These are phyloP conservation scores for Lipomyces yamanashiensis DNA, from an alignment of 805 yeast genomes.

Conservation along the genomic window DNA sequence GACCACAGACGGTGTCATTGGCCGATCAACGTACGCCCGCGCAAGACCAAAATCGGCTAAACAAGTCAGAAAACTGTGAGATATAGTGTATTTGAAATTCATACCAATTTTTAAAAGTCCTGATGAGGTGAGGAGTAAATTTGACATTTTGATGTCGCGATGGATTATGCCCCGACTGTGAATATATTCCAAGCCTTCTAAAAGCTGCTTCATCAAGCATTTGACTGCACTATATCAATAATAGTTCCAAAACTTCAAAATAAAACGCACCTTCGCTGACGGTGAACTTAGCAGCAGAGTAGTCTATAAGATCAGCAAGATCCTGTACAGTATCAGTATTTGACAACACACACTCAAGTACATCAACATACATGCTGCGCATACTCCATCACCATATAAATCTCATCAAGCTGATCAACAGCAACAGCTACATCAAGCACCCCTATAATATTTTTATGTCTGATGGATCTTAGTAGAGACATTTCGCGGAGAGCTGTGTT, in stretches of 20 bases:
- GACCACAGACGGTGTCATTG: constrained; percentile 56
- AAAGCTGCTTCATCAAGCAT: constrained; percentile 30
- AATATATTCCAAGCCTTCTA: constrained; percentile 32
- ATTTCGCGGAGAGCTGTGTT: constrained; percentile 92
- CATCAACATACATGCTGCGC: constrained; percentile 61
- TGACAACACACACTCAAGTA: background rate
- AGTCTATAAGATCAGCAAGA: constrained; percentile 30
- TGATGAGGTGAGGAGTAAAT: constrained; percentile 25
- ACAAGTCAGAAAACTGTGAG: background rate
- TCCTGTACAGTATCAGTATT: constrained; percentile 10
- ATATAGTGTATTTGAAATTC: background rate
- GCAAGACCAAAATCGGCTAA: constrained; percentile 36
- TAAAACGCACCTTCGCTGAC: constrained; percentile 25
- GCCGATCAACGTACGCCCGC: constrained; percentile 42
- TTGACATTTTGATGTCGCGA: constrained; percentile 35
- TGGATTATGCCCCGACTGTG: constrained; percentile 27
- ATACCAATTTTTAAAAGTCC: constrained; percentile 35
- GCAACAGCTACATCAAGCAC: constrained; percentile 87
- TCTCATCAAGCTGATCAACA: constrained; percentile 54
- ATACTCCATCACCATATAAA: constrained; percentile 88
- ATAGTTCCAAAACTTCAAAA: background rate
- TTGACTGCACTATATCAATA: constrained; percentile 10
- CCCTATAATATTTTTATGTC: constrained; percentile 79
- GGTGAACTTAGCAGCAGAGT: constrained; percentile 17
- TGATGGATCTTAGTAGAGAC: constrained; percentile 74